Percentiles rank a stretch among this genome's conserved stretches.
Evolutionary conservation across 73 alveolate species (phyloP).

Genomic region (Paramecium bursaria): DNA sequence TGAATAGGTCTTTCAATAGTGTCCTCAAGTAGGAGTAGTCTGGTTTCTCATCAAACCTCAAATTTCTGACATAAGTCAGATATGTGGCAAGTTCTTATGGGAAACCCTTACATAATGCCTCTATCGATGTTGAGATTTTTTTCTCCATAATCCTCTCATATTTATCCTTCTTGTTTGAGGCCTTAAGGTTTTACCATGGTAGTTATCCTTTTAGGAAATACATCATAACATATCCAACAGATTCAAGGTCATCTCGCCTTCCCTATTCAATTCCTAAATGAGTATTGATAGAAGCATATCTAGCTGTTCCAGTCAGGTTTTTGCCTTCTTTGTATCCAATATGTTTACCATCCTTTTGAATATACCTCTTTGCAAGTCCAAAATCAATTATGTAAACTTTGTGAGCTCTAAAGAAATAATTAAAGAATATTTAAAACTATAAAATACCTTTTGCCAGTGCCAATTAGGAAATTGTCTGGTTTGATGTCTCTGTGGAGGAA

Average conservation of each 20-base stretch:
- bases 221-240: constrained; percentile 89
- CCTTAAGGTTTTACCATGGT: constrained; percentile 95
- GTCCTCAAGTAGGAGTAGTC: constrained; percentile 81
- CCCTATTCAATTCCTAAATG: constrained; percentile 86
- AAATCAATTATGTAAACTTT: constrained; percentile 83
- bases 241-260: constrained; percentile 96
- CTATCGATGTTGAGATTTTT: constrained; percentile 83
- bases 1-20: constrained; percentile 63
- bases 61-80: constrained; percentile 79
- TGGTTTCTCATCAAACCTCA: constrained; percentile 94
- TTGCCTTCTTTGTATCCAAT: constrained; percentile 74
- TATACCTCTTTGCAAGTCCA: constrained; percentile 87
- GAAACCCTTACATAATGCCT: constrained; percentile 81
- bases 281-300: constrained; percentile 93
- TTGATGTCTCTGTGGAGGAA: constrained; percentile 85
- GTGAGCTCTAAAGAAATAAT: constrained; percentile 51
- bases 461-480: constrained; percentile 86
- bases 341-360: constrained; percentile 73
- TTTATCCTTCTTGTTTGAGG: constrained; percentile 84
- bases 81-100: constrained; percentile 85
- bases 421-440: not conserved
- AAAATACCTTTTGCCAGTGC: constrained; percentile 79
- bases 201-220: constrained; percentile 90
- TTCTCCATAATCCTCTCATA: constrained; percentile 85
- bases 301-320: constrained; percentile 88